Evolutionary conservation across 2,329 filamentous ascomycete genomes (phyloP), one percentile per base, ranked within the genome.

Genomic region (Samsoniella hepiali): DNA sequence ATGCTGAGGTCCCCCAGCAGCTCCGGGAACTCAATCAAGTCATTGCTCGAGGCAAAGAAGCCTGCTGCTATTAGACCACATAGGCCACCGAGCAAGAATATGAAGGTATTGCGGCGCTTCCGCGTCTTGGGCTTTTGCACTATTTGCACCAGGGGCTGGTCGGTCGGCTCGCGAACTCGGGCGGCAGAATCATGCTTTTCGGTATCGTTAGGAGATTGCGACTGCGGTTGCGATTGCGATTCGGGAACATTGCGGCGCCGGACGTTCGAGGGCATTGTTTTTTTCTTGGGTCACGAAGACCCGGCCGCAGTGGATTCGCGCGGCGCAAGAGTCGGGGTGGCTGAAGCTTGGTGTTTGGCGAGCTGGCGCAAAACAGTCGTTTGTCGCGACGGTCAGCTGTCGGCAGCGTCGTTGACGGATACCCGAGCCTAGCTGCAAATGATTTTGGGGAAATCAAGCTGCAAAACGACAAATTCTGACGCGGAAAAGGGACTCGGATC

Each of bases 1-100:
- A 99, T 84, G 72, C 91, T 95, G 71, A 91, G 81, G 64, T 94
- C 91, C 59, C 81, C 78, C 55, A 89, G 73, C 17, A 61, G 40
- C 70, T 88, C 86, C 15, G 85, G 85, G 67, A 97, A 82, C 66
- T 92, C 92, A 67, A 97, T 93, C 66, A 98, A 83, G 72, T 97
- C 93, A 76, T 93, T 95, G 74, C 84, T 91, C 68, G 90, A 89
- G 36, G 93, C 94, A 69, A 99, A 95, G 76, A 97, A 93, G 36
- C 93, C 89, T 1, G 95, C 95, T 2, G 89, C 83, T n/a, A 96
- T 79, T 63, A 99, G 84, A 13, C 95, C 95, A 70, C 95, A 94
- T n/a, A 99, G 72, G 47, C 93, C 91, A 38, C 95, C 95, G 27
- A 99, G 81, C 10, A 89, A 79, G 76, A 99, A 98, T 34, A 97